phyloP scores from a whole-genome alignment of 352 stramenopile species.

The Phytopythium ostracodes region DNA sequence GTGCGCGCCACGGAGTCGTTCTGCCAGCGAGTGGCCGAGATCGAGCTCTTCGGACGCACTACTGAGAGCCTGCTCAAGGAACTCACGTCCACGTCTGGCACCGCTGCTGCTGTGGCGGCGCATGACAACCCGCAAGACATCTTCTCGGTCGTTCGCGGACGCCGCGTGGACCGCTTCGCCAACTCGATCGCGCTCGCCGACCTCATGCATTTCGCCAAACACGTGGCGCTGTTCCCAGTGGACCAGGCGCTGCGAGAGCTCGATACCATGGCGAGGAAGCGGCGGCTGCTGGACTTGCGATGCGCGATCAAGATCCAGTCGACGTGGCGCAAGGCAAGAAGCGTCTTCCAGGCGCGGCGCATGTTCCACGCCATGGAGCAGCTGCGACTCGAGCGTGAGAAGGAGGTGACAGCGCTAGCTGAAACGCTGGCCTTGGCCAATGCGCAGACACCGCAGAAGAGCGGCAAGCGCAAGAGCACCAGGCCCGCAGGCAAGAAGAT shows the following conservation, averaged over 20 bases:
- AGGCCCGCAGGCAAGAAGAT: conserved; percentile 4
- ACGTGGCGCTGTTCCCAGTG: conserved; percentile 61
- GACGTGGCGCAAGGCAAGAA: conserved; percentile 48
- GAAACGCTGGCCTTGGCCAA: conserved; percentile 7
- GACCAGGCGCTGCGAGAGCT: conserved; percentile 58
- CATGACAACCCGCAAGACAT: conserved; percentile 22
- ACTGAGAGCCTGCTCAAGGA: conserved; percentile 48
- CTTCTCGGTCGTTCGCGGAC: conserved; percentile 34
- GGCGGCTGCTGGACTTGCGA: conserved; percentile 38
- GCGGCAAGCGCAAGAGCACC: conserved; percentile 9
- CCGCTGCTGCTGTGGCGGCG: conserved; percentile 8
- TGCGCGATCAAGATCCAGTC: conserved; percentile 61
- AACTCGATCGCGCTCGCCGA: conserved; percentile 51
- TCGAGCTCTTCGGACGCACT: conserved; percentile 58
- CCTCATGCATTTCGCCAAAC: conserved; percentile 62
- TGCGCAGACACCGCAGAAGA: conserved; percentile 9
- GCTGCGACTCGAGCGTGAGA: conserved; percentile 34
- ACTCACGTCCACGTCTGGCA: conserved; percentile 20
- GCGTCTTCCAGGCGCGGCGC: conserved; percentile 32
- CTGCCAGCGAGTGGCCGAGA: conserved; percentile 49
- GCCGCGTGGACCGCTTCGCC: conserved; percentile 14
- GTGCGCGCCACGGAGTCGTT: conserved; percentile 45
- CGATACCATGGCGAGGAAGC: conserved; percentile 50
- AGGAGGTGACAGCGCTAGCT: conserved; percentile 29
- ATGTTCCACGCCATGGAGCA: conserved; percentile 44